These are phyloP conservation scores for Hirschfeldia incana DNA, from an alignment of 345 rosid species.

Conservation along the genomic window DNA sequence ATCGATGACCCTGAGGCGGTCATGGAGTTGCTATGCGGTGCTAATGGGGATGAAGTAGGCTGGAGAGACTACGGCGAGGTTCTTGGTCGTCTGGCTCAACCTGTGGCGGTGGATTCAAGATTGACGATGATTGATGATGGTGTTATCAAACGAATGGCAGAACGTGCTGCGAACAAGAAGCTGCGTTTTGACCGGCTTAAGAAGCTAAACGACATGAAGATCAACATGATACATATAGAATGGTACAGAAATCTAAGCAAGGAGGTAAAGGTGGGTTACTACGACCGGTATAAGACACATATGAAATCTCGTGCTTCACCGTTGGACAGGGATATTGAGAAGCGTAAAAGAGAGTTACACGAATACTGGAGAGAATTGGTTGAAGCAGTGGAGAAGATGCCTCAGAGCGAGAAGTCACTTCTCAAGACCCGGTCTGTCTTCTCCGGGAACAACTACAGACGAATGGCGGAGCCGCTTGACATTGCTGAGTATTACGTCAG, in stretches of 20 bases:
- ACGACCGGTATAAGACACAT: conserved; percentile 53
- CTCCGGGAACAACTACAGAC: conserved; percentile 53
- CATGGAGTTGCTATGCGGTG: conserved; percentile 24
- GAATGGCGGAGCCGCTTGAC: conserved; percentile 74
- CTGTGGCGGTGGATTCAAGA: not conserved
- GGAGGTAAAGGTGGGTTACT: conserved; percentile 47
- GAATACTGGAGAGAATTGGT: conserved; percentile 51
- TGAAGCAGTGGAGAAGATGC: conserved; percentile 50
- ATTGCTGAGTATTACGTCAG: conserved; percentile 58
- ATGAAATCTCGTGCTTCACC: rapidly evolving
- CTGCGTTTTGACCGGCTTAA: conserved; percentile 24
- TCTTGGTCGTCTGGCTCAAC: conserved; percentile 12
- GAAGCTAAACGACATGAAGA: conserved; percentile 47
- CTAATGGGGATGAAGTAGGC: not conserved
- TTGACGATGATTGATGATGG: not conserved
- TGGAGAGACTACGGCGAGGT: conserved; percentile 26
- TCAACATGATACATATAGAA: conserved; percentile 49
- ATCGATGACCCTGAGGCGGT: conserved; percentile 52
- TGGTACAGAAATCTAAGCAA: conserved; percentile 58
- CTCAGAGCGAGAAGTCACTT: conserved; percentile 41
- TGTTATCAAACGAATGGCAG: conserved; percentile 32
- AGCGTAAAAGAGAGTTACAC: conserved; percentile 36
- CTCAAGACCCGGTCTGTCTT: conserved; percentile 42
- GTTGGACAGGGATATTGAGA: not conserved
- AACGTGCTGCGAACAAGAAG: conserved; percentile 29